Evolutionary conservation across 129 eudicot species (phyloP).

Genomic region (Lactuca saligna): DNA sequence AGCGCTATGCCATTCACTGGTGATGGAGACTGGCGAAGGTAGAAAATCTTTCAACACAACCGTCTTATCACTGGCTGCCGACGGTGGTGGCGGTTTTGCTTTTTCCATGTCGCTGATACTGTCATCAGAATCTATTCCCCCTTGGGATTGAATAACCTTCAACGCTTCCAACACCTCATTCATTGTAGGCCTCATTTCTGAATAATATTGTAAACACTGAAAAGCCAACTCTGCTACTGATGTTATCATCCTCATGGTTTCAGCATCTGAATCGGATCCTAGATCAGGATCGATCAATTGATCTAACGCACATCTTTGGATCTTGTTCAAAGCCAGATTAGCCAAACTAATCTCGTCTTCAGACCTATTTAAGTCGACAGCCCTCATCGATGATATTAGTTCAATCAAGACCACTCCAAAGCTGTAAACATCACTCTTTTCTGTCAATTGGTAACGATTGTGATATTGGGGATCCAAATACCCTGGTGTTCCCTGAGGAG

Average conservation of each 20-base stretch:
- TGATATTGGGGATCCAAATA: slow-evolving; percentile 83
- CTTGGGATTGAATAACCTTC: slow-evolving; percentile 40
- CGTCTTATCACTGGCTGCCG: slow-evolving; percentile 46
- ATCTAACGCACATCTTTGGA: slow-evolving; percentile 49
- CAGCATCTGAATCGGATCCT: slow-evolving; percentile 47
- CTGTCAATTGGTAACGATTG: slow-evolving; percentile 70
- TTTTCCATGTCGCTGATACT: slow-evolving; percentile 9
- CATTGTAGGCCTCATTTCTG: slow-evolving; percentile 84
- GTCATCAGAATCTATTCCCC: slow-evolving; percentile 3
- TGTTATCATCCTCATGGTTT: slow-evolving; percentile 54
- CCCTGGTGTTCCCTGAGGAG: slow-evolving; percentile 96
- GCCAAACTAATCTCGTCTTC: slow-evolving; percentile 76
- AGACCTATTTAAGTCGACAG: slow-evolving; percentile 67
- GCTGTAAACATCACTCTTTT: slow-evolving; percentile 89
- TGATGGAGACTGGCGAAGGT: slow-evolving; percentile 50
- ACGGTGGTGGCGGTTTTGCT: slow-evolving; percentile 33
- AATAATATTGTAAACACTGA: slow-evolving; percentile 73
- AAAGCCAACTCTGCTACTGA: slow-evolving; percentile 79
- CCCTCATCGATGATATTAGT: slow-evolving; percentile 82
- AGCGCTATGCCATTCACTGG: slow-evolving; percentile 50
- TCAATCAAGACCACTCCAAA: slow-evolving; percentile 87
- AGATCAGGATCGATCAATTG: slow-evolving; percentile 61
- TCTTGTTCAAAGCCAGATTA: slow-evolving; percentile 66
- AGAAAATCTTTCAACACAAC: slow-evolving; percentile 38
- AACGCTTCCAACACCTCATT: slow-evolving; percentile 53